A percentile compares a stretch with the other conserved stretches of the same genome.
Evolutionary conservation across 805 yeast species (phyloP).

Genomic region (Candida manassasensis): DNA sequence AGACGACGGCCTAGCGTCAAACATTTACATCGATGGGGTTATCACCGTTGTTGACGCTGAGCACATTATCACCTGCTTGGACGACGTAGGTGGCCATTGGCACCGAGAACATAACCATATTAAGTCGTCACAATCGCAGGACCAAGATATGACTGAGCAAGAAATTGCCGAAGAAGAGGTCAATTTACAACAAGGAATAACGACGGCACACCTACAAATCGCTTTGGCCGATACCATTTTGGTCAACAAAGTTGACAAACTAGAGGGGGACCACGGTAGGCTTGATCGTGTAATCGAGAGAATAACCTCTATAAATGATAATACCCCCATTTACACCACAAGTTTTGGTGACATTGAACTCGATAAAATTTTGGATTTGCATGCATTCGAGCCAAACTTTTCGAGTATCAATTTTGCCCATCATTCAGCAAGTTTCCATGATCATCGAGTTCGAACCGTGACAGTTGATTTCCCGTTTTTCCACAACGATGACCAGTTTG

Average conservation of each 20-base stretch:
- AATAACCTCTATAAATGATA: slow-evolving; percentile 54
- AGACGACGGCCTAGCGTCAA: slow-evolving; percentile 81
- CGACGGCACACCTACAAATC: slow-evolving; percentile 86
- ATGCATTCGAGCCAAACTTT: slow-evolving; percentile 57
- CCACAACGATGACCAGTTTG: slow-evolving; percentile 30
- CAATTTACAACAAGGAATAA: slow-evolving; percentile 39
- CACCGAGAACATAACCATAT: slow-evolving; percentile 41
- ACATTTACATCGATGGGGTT: slow-evolving; percentile 86
- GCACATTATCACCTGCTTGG: slow-evolving; percentile 60
- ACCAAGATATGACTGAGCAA: slow-evolving; percentile 19
- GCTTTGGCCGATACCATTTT: slow-evolving; percentile 84
- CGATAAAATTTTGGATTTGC: slow-evolving; percentile 63
- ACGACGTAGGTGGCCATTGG: slow-evolving; percentile 71
- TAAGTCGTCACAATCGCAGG: slow-evolving; percentile 14
- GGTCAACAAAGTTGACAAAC: slow-evolving; percentile 70
- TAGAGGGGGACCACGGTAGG: slow-evolving; percentile 16
- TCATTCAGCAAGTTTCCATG: slow-evolving; percentile 28
- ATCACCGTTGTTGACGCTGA: slow-evolving; percentile 79
- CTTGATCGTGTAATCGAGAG: slow-evolving; percentile 30
- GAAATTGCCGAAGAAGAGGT: slow-evolving; percentile 30
- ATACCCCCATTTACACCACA: slow-evolving; percentile 65
- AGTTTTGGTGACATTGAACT: slow-evolving; percentile 72
- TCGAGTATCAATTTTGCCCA: slow-evolving; percentile 13
- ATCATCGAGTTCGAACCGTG: slow-evolving; percentile 34
- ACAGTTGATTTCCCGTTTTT: slow-evolving; percentile 43